phyloP scores from a whole-genome alignment of 2,329 filamentous ascomycete genomes.

The Colletotrichum sp. region DNA sequence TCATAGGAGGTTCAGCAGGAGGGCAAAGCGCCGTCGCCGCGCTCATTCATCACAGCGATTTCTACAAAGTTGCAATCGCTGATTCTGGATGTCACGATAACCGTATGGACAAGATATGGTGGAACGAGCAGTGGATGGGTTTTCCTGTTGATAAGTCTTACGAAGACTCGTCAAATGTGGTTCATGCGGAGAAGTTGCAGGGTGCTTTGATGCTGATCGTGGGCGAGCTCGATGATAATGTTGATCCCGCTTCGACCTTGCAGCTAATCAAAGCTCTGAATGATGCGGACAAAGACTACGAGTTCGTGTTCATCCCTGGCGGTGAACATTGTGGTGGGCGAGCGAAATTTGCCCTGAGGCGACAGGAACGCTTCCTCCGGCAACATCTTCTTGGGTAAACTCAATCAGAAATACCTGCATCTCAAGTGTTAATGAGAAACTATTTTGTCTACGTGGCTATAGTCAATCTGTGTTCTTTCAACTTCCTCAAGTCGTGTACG shows the following conservation, averaged over 20 bases:
- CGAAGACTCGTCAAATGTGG: slow-evolving; percentile 29
- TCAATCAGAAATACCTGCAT: background rate
- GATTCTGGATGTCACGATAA: slow-evolving; percentile 35
- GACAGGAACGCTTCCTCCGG: background rate
- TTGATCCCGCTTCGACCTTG: slow-evolving; percentile 33
- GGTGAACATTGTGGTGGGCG: background rate
- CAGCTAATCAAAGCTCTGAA: slow-evolving; percentile 31
- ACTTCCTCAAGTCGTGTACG: background rate
- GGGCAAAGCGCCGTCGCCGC: slow-evolving; percentile 32
- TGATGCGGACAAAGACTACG: slow-evolving; percentile 31
- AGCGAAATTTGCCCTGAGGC: background rate
- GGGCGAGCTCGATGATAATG: slow-evolving; percentile 31
- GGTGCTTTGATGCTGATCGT: slow-evolving; percentile 31
- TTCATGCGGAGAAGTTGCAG: slow-evolving; percentile 30
- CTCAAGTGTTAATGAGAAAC: no score
- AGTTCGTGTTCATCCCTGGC: slow-evolving; percentile 30
- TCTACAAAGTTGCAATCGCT: slow-evolving; percentile 31
- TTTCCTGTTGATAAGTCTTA: slow-evolving; percentile 34
- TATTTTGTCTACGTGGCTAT: no score
- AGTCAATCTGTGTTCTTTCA: no score
- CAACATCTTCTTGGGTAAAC: background rate
- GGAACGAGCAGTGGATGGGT: slow-evolving; percentile 37
- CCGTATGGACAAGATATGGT: slow-evolving; percentile 33
- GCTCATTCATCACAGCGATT: slow-evolving; percentile 30
- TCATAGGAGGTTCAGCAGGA: slow-evolving; percentile 32